Evolutionary conservation across 257 asterid species (phyloP).

Genomic region (Solanum okadae): DNA sequence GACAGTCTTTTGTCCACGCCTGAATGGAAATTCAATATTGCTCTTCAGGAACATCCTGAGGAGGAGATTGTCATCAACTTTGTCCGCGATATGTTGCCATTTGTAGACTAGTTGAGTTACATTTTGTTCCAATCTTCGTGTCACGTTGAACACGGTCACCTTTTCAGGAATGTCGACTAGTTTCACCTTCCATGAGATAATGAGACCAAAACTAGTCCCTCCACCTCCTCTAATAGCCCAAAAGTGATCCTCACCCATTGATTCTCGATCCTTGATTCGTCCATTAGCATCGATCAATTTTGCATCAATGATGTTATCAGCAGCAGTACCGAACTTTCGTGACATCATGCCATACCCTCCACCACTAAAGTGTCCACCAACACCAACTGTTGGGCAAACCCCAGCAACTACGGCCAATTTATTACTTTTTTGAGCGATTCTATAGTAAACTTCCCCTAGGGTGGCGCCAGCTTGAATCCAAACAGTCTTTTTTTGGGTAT

Average conservation of each 20-base stretch:
- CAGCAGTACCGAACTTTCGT: not conserved
- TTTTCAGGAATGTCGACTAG: not conserved
- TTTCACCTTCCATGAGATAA: not conserved
- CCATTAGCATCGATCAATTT: not conserved
- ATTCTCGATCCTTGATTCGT: not conserved
- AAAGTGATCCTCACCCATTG: not conserved
- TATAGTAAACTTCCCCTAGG: too few species aligned
- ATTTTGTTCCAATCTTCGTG: not conserved
- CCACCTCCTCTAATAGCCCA: not conserved
- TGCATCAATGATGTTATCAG: not conserved
- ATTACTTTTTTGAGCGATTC: too few species aligned
- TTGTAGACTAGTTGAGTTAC: not conserved
- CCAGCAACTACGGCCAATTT: not conserved
- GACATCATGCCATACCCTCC: not conserved
- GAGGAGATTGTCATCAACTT: not conserved
- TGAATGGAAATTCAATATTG: not conserved
- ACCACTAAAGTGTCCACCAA: not conserved
- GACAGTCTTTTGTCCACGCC: not conserved
- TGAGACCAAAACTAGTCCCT: not conserved
- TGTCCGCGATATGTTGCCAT: not conserved
- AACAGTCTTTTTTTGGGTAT: too few species aligned
- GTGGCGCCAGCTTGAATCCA: too few species aligned
- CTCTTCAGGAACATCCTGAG: not conserved
- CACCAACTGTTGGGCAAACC: not conserved
- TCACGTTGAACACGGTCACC: not conserved